phyloP scores from a whole-genome alignment of 108 stramenopile genomes.

The Cylindrotheca fusiformis region DNA sequence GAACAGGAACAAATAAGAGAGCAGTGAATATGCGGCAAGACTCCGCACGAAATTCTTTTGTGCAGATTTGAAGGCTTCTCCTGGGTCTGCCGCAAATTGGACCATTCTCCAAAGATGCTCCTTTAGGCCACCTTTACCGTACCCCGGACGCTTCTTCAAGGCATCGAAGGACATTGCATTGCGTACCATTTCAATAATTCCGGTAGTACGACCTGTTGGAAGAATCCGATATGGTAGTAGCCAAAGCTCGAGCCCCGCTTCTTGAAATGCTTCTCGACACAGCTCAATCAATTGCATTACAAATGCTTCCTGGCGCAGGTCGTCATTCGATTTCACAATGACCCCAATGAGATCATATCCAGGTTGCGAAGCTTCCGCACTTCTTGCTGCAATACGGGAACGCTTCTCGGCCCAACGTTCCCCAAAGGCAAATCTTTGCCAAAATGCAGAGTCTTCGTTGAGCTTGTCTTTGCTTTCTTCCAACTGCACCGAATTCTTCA shows the following conservation, averaged over 20 bases:
- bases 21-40: conserved; percentile 96
- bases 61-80: conserved; percentile 68
- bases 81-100: conserved; percentile 80
- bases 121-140: conserved; percentile 70
- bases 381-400: conserved; percentile 76
- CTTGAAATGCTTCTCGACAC: conserved; percentile 88
- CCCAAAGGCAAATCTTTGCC: conserved; percentile 91
- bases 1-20: conserved; percentile 95
- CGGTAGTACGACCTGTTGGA: conserved; percentile 87
- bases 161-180: conserved; percentile 95
- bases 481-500: conserved; percentile 44
- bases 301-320: conserved; percentile 95
- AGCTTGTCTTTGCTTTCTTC: conserved; percentile 63
- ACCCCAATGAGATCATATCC: conserved; percentile 91
- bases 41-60: conserved; percentile 84
- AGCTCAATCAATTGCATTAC: conserved; percentile 93
- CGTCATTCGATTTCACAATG: conserved; percentile 98
- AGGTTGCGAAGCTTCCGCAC: conserved; percentile 65
- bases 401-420: conserved; percentile 95
- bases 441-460: conserved; percentile 84
- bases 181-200: conserved; percentile 89
- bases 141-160: conserved; percentile 92
- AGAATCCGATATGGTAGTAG: conserved; percentile 93
- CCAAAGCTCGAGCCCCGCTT: conserved; percentile 88
- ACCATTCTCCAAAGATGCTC: conserved; percentile 81